phyloP scores from a whole-genome alignment of 441 rosid genomes.

The Adansonia gregorii region DNA sequence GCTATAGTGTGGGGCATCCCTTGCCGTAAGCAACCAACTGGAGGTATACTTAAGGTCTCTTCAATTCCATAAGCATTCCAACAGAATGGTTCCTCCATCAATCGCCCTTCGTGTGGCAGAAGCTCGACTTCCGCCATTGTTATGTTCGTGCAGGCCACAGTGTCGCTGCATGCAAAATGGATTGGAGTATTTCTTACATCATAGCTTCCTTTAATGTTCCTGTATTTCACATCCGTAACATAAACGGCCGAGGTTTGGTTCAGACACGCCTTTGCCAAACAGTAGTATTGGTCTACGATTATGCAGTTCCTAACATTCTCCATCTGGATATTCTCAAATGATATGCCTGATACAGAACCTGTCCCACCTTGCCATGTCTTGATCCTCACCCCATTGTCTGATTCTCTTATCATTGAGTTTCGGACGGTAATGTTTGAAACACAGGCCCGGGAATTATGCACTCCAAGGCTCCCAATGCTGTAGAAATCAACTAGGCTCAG shows the following conservation, averaged over 20 bases:
- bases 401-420: constrained; percentile 66
- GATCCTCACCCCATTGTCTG: constrained; percentile 86
- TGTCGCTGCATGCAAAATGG: constrained; percentile 94
- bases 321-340: constrained; percentile 86
- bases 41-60: constrained; percentile 84
- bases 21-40: constrained; percentile 71
- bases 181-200: constrained; percentile 82
- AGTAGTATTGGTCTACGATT: constrained; percentile 87
- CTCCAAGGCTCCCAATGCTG: constrained; percentile 97
- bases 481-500: not conserved
- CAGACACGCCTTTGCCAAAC: constrained; percentile 61
- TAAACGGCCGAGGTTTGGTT: constrained; percentile 88
- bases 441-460: constrained; percentile 90
- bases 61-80: constrained; percentile 92
- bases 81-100: constrained; percentile 85
- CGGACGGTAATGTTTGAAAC: constrained; percentile 86
- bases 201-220: constrained; percentile 87
- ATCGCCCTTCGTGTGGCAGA: constrained; percentile 79
- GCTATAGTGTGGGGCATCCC: constrained; percentile 61
- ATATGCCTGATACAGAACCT: constrained; percentile 70
- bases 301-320: constrained; percentile 91
- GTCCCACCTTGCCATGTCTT: constrained; percentile 98
- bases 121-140: constrained; percentile 89
- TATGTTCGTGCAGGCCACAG: constrained; percentile 87
- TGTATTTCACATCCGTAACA: constrained; percentile 63